Conservation (phyloP, 2,329 filamentous ascomycete species). For the Lasiodiplodia theobromae region DNA sequence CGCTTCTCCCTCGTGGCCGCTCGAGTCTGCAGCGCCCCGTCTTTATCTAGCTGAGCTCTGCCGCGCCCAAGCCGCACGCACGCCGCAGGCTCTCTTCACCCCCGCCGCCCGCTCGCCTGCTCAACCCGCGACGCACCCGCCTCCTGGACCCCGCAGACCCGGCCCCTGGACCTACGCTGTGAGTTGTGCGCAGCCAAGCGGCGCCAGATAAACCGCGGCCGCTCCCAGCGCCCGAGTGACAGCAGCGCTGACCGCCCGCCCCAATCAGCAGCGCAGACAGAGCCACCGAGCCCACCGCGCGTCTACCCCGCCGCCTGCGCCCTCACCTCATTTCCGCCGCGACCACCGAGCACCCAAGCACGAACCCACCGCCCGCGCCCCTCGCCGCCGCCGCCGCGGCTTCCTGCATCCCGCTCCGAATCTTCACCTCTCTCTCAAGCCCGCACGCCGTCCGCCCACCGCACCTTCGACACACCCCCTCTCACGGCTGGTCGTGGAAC, state of each 20-base stretch:
- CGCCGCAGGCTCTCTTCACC: neutral
- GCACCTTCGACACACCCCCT: neutral
- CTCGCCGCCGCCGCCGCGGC: conserved; percentile 10
- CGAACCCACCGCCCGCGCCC: conserved; percentile 14
- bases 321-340: conserved; percentile 27
- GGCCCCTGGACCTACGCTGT: conserved; percentile 8
- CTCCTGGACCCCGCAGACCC: conserved; percentile 29
- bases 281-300: conserved; percentile 18
- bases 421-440: conserved; percentile 1
- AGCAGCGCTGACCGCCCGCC: conserved; percentile 18
- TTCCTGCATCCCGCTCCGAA: conserved; percentile 13
- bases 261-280: conserved; percentile 16
- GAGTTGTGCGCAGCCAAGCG: conserved; percentile 10
- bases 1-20: conserved; percentile 23
- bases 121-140: conserved; percentile 20
- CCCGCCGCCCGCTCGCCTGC: conserved; percentile 9
- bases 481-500: conserved; percentile 27
- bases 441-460: neutral
- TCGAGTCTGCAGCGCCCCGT: conserved; percentile 11
- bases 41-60: conserved; percentile 27
- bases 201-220: conserved; percentile 9
- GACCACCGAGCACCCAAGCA: conserved; percentile 15
- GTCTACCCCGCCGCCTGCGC: conserved; percentile 25
- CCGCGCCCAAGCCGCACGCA: neutral
- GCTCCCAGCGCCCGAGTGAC: neutral